Base-by-base conservation (phyloP, 805 yeast genomes). In the Metschnikowia koreensis region DNA sequence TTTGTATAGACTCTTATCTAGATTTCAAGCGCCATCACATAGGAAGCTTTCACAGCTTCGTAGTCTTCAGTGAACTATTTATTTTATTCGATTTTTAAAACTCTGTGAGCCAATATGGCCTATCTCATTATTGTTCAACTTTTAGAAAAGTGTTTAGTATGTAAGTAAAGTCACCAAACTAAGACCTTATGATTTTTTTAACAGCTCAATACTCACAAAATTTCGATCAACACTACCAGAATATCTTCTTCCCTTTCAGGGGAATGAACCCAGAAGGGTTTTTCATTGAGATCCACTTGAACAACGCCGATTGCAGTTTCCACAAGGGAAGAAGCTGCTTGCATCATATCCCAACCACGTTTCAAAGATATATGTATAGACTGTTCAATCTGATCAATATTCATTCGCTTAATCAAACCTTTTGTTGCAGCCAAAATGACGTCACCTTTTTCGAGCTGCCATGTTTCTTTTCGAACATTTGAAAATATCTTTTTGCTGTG, bases 351-450 rank as follows among this genome's bases (percentile, higher is more conserved):
- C 28, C 36, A 28, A 8, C 41, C 41, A 15, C 41, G 50, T 17
- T 11, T 12, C 37, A 47, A 40, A 9, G 44, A 47, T 4, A 34
- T 41, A 4, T 27, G 22, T 7, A 47, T 12, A 4, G 45, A 31
- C 37, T 16, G 22, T n/a, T 4, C 17, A 6, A 47, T 41, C 11
- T 47, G 34, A 7, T 13, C 41, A 6, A 28, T 12, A 33, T 29
- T 36, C 50, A 47, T n/a, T 12, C 50, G 41, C 28, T 36, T 47
- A 28, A 34, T 40, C 37, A 47, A 41, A 12, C 50, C 50, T 13
- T 47, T 27, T 9, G 50, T 47, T 3, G 45, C 50, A 12, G 44
- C 50, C 31, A 47, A 41, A 9, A 47, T 27, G 13, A 47, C 28
- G 38, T 47, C 45, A 10, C 50, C 50, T 8, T 34, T 27, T 12